Conservation (phyloP, 306 rosid genomes). For the Pyrus pyrifolia region DNA sequence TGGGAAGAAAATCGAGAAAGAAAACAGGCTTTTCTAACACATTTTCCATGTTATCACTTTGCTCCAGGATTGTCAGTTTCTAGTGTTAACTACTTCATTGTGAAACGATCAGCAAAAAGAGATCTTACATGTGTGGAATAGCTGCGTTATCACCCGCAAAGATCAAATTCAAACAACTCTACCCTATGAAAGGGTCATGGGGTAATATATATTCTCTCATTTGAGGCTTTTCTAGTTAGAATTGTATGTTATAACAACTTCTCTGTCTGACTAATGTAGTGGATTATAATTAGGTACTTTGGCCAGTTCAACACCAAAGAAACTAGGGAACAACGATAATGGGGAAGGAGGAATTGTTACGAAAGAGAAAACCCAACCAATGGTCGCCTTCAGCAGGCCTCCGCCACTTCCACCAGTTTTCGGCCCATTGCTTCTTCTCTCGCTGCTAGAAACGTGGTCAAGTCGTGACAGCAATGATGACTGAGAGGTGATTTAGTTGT, state of each 20-base stretch:
- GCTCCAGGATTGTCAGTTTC: background rate
- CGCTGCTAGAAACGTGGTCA: conserved; percentile 43
- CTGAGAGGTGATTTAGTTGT: conserved; percentile 25
- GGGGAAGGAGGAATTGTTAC: conserved; percentile 26
- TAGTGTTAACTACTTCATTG: background rate
- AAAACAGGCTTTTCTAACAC: background rate
- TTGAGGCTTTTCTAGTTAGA: background rate
- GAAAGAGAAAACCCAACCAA: conserved; percentile 44
- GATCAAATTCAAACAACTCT: conserved; percentile 33
- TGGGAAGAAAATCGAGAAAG: background rate
- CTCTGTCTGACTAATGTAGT: background rate
- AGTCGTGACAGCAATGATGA: conserved; percentile 30
- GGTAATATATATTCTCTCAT: conserved; percentile 27
- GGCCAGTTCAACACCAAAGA: conserved; percentile 35
- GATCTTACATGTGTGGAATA: conserved; percentile 30
- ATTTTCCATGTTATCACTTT: background rate
- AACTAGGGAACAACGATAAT: conserved; percentile 26
- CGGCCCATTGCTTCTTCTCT: conserved; percentile 50
- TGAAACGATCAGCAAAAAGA: background rate
- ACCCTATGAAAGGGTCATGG: conserved; percentile 30
- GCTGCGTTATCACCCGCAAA: conserved; percentile 23
- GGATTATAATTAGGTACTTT: conserved; percentile 31
- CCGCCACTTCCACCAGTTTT: conserved; percentile 64
- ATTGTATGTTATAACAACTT: background rate
- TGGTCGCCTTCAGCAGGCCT: conserved; percentile 51